Evolutionary conservation across 2,329 filamentous ascomycete genomes (phyloP).

Genomic region (Xylaria sp.): DNA sequence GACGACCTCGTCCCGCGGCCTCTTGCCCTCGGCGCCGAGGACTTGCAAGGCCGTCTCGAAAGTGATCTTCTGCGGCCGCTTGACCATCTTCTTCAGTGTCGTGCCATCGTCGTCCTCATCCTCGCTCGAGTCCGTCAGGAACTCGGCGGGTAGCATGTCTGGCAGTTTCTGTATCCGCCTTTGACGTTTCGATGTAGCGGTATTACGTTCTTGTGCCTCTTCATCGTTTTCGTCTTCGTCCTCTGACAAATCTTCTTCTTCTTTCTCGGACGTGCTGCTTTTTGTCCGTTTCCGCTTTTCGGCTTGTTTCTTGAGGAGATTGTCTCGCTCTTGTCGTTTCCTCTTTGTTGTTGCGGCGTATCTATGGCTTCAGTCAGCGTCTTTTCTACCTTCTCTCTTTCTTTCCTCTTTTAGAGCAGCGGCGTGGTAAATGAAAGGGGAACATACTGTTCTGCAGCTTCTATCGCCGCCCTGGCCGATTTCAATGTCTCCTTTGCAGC

Average conservation of each 20-base stretch:
- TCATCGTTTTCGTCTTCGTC: conserved; percentile 20
- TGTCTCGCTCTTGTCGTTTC: conserved; percentile 66
- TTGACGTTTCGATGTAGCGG: conserved; percentile 39
- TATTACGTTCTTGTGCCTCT: conserved; percentile 43
- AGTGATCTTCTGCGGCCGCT: conserved; percentile 57
- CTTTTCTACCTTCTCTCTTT: background rate
- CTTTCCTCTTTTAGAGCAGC: background rate
- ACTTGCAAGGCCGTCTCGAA: conserved; percentile 55
- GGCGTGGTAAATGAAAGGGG: conserved; percentile 6
- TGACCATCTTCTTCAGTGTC: conserved; percentile 41
- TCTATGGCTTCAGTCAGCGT: conserved; percentile 49
- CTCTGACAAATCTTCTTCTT: conserved; percentile 17
- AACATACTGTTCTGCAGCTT: conserved; percentile 63
- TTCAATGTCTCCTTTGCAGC: conserved; percentile 60
- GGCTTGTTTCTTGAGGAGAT: conserved; percentile 66
- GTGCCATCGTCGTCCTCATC: conserved; percentile 40
- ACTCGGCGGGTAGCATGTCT: conserved; percentile 63
- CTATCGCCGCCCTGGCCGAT: conserved; percentile 59
- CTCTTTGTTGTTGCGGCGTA: conserved; percentile 63
- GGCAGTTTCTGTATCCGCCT: conserved; percentile 56
- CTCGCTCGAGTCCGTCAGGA: conserved; percentile 62
- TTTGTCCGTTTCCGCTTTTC: conserved; percentile 57
- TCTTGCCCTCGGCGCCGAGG: conserved; percentile 53
- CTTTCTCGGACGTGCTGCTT: conserved; percentile 7
- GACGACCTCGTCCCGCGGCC: conserved; percentile 60